phyloP scores from a whole-genome alignment of 2,329 filamentous ascomycete genomes.

The Neopestalotiopsis sp. region DNA sequence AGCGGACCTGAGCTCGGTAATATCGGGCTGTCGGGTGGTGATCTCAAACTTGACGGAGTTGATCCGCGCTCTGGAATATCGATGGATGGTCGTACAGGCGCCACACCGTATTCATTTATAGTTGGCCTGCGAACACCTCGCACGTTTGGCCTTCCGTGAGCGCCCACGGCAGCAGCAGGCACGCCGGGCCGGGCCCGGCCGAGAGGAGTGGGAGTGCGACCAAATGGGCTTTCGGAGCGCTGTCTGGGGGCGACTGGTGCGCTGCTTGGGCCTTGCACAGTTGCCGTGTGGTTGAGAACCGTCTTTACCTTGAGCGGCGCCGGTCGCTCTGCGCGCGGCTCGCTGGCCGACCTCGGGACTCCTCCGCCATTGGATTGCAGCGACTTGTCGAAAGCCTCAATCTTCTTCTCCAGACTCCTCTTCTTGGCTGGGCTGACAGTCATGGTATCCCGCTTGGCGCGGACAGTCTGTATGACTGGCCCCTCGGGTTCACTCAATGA shows the following conservation, averaged over 20 bases:
- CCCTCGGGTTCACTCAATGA: conserved; percentile 35
- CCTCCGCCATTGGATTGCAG: conserved; percentile 12
- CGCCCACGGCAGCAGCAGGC: conserved; percentile 27
- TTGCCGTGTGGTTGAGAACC: neutral
- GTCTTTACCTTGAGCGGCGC: neutral
- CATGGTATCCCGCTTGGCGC: conserved; percentile 57
- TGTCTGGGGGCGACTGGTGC: conserved; percentile 20
- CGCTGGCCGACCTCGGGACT: conserved; percentile 31
- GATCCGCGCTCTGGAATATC: conserved; percentile 23
- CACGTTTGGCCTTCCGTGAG: conserved; percentile 20
- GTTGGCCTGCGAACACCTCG: neutral
- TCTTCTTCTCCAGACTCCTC: conserved; percentile 55
- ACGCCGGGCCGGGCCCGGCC: conserved; percentile 24
- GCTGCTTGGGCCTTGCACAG: neutral
- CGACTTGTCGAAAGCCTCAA: conserved; percentile 39
- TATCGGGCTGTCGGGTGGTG: neutral
- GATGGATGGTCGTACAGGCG: neutral
- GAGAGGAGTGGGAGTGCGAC: neutral
- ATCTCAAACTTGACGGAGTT: neutral
- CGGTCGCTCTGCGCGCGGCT: neutral
- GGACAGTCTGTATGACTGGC: conserved; percentile 53
- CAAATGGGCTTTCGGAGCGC: conserved; percentile 13
- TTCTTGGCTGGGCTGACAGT: conserved; percentile 51
- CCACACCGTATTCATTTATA: conserved; percentile 3
- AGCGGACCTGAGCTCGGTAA: too few species aligned